A percentile compares a stretch with the other conserved stretches of the same genome.
Evolutionary conservation across 768 basidiomycete species (phyloP).

Genomic region (Termitomyces sp.): DNA sequence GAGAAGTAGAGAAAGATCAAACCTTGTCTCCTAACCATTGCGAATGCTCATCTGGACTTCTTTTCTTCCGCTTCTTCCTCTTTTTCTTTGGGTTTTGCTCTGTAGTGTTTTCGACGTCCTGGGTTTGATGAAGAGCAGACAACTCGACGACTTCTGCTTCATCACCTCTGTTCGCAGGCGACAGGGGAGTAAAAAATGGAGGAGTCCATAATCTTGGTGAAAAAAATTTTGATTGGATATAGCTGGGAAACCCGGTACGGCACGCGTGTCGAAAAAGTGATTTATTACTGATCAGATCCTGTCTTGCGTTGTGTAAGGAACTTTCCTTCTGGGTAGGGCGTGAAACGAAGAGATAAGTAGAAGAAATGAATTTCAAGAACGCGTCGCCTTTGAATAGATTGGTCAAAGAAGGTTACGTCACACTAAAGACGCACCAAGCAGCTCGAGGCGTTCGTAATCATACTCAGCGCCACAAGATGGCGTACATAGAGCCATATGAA

Average conservation of each 20-base stretch:
- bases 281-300: slow-evolving; percentile 72
- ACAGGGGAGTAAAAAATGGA: slow-evolving; percentile 26
- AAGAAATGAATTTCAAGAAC: slow-evolving; percentile 74
- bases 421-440: slow-evolving; percentile 50
- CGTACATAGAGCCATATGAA: slow-evolving; percentile 64
- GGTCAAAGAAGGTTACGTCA: slow-evolving; percentile 4
- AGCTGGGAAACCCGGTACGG: slow-evolving; percentile 58
- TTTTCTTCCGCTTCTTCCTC: slow-evolving; percentile 31
- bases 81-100: slow-evolving; percentile 19
- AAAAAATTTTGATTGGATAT: slow-evolving; percentile 70
- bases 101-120: background rate
- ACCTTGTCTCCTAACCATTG: slow-evolving; percentile 80
- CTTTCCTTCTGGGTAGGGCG: slow-evolving; percentile 63
- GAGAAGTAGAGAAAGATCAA: background rate
- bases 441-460: slow-evolving; percentile 82
- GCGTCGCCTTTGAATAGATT: slow-evolving; percentile 54
- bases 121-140: background rate
- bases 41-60: slow-evolving; percentile 21
- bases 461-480: slow-evolving; percentile 64
- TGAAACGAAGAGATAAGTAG: slow-evolving; percentile 68
- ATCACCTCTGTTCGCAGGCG: slow-evolving; percentile 1
- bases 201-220: slow-evolving; percentile 63
- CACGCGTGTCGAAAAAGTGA: slow-evolving; percentile 51
- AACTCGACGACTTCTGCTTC: background rate
- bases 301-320: slow-evolving; percentile 58